A percentile compares a stretch with the other conserved stretches of the same genome.
These are phyloP conservation scores for Inga oerstediana DNA, from an alignment of 306 rosid species.

Conservation along the genomic window DNA sequence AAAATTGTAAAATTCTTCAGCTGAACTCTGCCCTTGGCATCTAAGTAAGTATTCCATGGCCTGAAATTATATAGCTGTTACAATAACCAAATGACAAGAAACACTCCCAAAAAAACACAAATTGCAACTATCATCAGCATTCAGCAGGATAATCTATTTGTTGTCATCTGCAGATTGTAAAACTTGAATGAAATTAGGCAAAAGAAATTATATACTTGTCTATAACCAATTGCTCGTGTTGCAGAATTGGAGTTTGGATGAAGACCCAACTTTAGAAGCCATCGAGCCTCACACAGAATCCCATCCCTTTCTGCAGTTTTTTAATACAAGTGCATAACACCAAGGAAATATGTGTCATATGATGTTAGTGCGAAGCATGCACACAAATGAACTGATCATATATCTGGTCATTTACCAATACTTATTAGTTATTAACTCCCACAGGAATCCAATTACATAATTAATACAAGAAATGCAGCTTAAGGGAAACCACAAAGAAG, in stretches of 20 bases:
- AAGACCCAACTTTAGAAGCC: conserved; percentile 89
- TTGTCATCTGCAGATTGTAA: conserved; percentile 23
- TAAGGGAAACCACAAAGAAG: background rate
- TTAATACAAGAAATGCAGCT: background rate
- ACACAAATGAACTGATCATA: conserved; percentile 22
- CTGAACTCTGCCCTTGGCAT: conserved; percentile 75
- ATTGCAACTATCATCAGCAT: background rate
- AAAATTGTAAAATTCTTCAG: conserved; percentile 60
- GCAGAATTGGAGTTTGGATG: conserved; percentile 87
- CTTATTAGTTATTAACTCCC: background rate
- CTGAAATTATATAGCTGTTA: conserved; percentile 51
- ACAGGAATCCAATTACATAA: background rate
- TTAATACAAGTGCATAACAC: background rate
- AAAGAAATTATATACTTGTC: conserved; percentile 63
- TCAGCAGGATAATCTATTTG: conserved; percentile 2
- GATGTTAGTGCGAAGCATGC: conserved; percentile 21
- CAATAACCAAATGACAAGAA: conserved; percentile 16
- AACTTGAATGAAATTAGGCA: conserved; percentile 20
- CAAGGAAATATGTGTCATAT: conserved; percentile 13
- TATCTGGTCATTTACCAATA: background rate
- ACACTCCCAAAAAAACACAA: background rate
- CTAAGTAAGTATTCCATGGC: conserved; percentile 80
- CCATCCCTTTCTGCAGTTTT: conserved; percentile 64
- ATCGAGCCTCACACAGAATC: conserved; percentile 78
- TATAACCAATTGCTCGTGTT: conserved; percentile 88